phyloP scores from a whole-genome alignment of 2,329 filamentous ascomycete species.

The Thyridium curvatum region DNA sequence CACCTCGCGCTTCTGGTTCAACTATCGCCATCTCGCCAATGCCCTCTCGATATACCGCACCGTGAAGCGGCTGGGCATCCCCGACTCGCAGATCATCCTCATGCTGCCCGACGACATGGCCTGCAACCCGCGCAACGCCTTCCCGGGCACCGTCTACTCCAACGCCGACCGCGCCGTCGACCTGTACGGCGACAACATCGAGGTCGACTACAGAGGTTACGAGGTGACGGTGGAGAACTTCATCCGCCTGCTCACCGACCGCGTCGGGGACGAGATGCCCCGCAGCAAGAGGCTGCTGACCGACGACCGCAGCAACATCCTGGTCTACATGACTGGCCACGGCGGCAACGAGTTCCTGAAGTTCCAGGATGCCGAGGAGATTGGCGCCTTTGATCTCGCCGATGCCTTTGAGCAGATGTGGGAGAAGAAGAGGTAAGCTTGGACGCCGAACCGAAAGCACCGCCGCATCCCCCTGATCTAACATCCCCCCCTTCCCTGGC shows the following conservation, averaged over 20 bases:
- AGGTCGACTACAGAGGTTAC: slow-evolving; percentile 96
- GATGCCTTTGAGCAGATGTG: slow-evolving; percentile 99
- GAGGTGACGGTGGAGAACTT: slow-evolving; percentile 99
- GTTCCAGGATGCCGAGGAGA: slow-evolving; percentile 97
- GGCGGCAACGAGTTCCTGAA: slow-evolving; percentile 97
- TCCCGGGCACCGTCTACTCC: slow-evolving; percentile 96
- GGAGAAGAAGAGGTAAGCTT: slow-evolving; percentile 88
- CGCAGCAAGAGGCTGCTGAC: slow-evolving; percentile 89
- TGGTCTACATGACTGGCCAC: slow-evolving; percentile 99
- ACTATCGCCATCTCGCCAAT: slow-evolving; percentile 97
- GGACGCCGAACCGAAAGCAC: no score
- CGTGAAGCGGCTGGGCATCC: slow-evolving; percentile 94
- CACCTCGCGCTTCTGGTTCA: slow-evolving; percentile 99
- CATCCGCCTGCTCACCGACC: slow-evolving; percentile 88
- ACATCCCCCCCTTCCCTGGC: no score
- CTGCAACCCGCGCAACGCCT: slow-evolving; percentile 96
- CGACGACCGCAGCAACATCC: slow-evolving; percentile 90
- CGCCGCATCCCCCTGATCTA: no score
- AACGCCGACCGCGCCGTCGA: slow-evolving; percentile 95
- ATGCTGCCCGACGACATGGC: slow-evolving; percentile 99
- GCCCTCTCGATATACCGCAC: slow-evolving; percentile 96
- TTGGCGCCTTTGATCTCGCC: slow-evolving; percentile 90
- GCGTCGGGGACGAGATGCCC: slow-evolving; percentile 90
- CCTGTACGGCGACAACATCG: slow-evolving; percentile 96
- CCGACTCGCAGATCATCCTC: slow-evolving; percentile 97